These are phyloP conservation scores for Saccharomycopsis fermentans DNA, from an alignment of 805 yeast genomes.

Conservation along the genomic window DNA sequence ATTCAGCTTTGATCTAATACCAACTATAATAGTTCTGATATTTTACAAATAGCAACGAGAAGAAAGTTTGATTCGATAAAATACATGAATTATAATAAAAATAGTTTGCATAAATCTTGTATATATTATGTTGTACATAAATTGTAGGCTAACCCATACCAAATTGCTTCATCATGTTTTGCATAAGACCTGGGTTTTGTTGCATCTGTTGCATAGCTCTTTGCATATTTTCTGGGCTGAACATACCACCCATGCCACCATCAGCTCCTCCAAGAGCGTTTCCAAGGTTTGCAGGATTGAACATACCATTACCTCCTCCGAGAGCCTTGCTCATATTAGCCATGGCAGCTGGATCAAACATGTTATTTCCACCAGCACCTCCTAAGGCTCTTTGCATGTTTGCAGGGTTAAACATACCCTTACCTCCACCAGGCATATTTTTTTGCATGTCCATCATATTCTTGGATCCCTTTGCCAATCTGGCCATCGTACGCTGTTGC, in stretches of 20 bases:
- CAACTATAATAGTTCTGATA: too few species aligned
- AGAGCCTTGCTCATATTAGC: neutral
- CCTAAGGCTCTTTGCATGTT: slow-evolving; percentile 34
- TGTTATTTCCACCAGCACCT: neutral
- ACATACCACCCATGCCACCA: slow-evolving; percentile 38
- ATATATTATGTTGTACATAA: neutral
- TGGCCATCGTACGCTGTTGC: slow-evolving; percentile 91
- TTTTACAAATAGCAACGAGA: too few species aligned
- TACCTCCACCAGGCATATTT: slow-evolving; percentile 38
- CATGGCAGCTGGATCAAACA: neutral
- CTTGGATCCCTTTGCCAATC: slow-evolving; percentile 41
- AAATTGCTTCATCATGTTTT: slow-evolving; percentile 46
- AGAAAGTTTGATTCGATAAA: too few species aligned
- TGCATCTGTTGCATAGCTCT: slow-evolving; percentile 52
- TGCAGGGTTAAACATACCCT: slow-evolving; percentile 33
- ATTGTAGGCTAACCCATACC: slow-evolving; percentile 23
- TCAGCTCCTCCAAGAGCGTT: slow-evolving; percentile 33
- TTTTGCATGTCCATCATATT: slow-evolving; percentile 37
- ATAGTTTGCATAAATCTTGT: too few species aligned
- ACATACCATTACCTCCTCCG: slow-evolving; percentile 14
- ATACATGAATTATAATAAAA: too few species aligned
- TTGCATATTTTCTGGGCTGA: slow-evolving; percentile 33
- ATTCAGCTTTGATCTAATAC: too few species aligned
- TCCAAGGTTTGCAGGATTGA: slow-evolving; percentile 24
- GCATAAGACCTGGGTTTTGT: slow-evolving; percentile 70